Evolutionary conservation across 2,329 filamentous ascomycete genomes (phyloP), one percentile per base, ranked within the genome.

Genomic region (Hypoxylon sp.): DNA sequence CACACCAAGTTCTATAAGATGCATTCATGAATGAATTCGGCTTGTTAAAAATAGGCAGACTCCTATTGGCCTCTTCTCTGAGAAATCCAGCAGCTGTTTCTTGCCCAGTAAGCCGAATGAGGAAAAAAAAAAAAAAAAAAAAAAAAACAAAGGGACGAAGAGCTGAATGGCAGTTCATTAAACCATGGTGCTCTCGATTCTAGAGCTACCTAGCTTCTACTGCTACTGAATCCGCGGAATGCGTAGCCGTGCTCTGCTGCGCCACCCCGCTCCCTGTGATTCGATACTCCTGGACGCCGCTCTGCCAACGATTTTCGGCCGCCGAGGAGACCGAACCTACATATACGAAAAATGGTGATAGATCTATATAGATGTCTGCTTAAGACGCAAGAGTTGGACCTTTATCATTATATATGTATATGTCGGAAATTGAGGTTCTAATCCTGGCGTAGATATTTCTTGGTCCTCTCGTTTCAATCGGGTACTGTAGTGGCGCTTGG

Each of bases 271-370:
- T 19, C 41, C 48, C 47, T 50, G 34, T 48, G 53, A 41, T 47
- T 30, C 34, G 21, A 45, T 27, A 39, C 21, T 23, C 47, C 37
- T 51, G 19, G 39, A 16, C 21, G 19, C 21, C 39, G 9, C 34
- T 16, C 16, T 34, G 32, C 32, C 43, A 54, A 21, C 39, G 12
- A 11, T 53, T 53, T 25, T 63, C 59, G 59, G 63, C 46, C 37
- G 50, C 59, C 59, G 59, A 56, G 63, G 63, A 51, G 30, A 9
- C 63, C 63, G 54, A 63, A 16, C 16, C 25, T 11, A 16, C 16
- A 16, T 11, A 12, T 43, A 2, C 2, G 14, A 41, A 39, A 16
- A 3, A 16, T 19, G 25, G 34, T 29, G 29, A 30, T 16, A 37
- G 45, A 11, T 8, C 12, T 56, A 29, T 43, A 34, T n/a, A 34